These are phyloP conservation scores for Vitis hybrid DNA, from an alignment of 177 flowering plant genomes.

Conservation along the genomic window DNA sequence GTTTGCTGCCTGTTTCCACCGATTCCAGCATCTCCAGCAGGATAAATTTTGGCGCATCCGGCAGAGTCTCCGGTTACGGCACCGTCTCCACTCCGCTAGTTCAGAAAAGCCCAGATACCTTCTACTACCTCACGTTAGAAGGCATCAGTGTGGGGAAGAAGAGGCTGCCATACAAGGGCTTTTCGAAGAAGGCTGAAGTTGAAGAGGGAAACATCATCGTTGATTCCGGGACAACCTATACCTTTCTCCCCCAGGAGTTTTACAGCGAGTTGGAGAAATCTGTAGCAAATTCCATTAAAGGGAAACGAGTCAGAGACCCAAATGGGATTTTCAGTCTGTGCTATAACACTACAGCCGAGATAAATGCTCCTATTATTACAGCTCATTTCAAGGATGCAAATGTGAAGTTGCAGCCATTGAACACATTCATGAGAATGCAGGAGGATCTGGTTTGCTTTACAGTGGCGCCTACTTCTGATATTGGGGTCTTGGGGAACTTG, in stretches of 20 bases:
- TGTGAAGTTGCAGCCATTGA: conserved; percentile 23
- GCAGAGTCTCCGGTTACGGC: conserved; percentile 20
- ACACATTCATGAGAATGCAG: conserved; percentile 21
- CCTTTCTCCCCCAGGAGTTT: conserved; percentile 21
- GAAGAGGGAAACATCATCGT: conserved; percentile 47
- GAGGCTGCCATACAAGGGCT: neutral
- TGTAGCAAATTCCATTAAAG: conserved; percentile 9
- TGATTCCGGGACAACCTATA: conserved; percentile 58
- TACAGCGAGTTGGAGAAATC: conserved; percentile 16
- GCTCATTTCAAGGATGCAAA: conserved; percentile 39
- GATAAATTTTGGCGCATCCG: conserved; percentile 24
- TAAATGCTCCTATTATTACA: conserved; percentile 24
- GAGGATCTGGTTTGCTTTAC: conserved; percentile 29
- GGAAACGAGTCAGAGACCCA: neutral
- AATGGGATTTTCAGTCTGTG: conserved; percentile 22
- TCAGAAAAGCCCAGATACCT: conserved; percentile 15
- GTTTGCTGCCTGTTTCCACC: conserved; percentile 14
- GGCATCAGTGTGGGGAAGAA: conserved; percentile 29
- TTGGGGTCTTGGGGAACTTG: conserved; percentile 40
- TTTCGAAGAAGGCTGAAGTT: neutral
- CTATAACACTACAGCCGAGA: conserved; percentile 5
- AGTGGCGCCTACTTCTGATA: neutral
- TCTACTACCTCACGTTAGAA: conserved; percentile 34
- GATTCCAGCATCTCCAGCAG: conserved; percentile 4
- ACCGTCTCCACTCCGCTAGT: conserved; percentile 33